A percentile compares a stretch with the other conserved stretches of the same genome.
These are phyloP conservation scores for Sporothrix luriei DNA, from an alignment of 2,329 filamentous ascomycete genomes.

Conservation along the genomic window DNA sequence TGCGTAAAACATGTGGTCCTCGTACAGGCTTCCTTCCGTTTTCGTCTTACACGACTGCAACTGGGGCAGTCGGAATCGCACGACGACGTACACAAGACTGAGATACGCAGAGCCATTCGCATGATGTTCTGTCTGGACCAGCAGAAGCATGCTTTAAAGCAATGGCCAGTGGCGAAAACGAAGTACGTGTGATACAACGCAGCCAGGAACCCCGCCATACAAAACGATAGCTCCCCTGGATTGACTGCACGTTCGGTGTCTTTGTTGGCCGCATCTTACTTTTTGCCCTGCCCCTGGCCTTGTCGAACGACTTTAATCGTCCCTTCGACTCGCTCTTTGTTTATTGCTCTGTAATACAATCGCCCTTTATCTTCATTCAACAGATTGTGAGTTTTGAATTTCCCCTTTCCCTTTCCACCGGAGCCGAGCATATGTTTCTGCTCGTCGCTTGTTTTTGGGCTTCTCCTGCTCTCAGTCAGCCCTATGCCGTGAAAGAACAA, in stretches of 20 bases:
- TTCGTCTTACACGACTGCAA: constrained; percentile 14
- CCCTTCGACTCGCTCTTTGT: not conserved
- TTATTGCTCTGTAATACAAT: not conserved
- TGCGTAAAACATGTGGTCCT: constrained; percentile 15
- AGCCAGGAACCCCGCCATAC: constrained; percentile 23
- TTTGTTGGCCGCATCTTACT: not conserved
- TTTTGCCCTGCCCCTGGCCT: not conserved
- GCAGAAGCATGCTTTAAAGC: constrained; percentile 5
- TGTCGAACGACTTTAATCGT: no score
- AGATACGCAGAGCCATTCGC: not conserved
- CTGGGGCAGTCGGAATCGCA: not conserved
- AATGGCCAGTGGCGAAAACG: constrained; percentile 18
- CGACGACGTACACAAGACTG: not conserved
- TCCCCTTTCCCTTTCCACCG: not conserved
- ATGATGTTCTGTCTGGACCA: constrained; percentile 1
- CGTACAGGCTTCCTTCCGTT: constrained; percentile 9
- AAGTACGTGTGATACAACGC: no score
- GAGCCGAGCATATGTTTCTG: not conserved
- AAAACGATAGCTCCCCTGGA: constrained; percentile 7
- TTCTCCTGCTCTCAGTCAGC: constrained; percentile 15
- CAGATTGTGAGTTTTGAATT: not conserved
- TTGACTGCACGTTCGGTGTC: not conserved
- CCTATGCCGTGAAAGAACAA: not conserved
- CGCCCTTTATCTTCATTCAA: not conserved
- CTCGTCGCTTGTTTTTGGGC: not conserved